Evolutionary conservation across 106 monocot genomes (phyloP).

Genomic region (Platanthera zijinensis): DNA sequence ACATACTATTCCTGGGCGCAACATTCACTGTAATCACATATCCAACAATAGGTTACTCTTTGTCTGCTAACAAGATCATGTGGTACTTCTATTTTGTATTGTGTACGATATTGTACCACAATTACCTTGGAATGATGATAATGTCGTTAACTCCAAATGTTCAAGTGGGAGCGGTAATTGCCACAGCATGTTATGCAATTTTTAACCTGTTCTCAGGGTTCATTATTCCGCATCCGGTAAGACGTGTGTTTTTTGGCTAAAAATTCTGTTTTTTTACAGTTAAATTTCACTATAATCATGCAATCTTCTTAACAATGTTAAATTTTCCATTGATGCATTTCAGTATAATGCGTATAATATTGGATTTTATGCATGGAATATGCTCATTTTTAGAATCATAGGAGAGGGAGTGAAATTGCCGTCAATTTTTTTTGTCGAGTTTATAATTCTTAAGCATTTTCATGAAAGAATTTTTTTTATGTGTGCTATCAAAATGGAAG

Average conservation of each 20-base stretch:
- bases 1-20: constrained; percentile 6
- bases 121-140: constrained; percentile 24
- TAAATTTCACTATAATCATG: too few species aligned
- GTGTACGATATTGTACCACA: constrained; percentile 12
- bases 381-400: too few species aligned
- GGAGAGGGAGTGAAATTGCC: too few species aligned
- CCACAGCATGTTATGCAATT: constrained; percentile 8
- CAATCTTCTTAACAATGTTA: too few species aligned
- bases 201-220: constrained; percentile 18
- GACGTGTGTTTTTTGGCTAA: background rate
- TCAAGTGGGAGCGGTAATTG: constrained; percentile 8
- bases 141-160: constrained; percentile 15
- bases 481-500: too few species aligned
- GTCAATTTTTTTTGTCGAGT: too few species aligned
- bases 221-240: constrained; percentile 13
- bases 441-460: too few species aligned
- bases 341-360: too few species aligned
- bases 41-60: constrained; percentile 22
- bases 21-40: constrained; percentile 5
- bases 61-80: constrained; percentile 11
- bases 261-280: too few species aligned
- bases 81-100: constrained; percentile 17
- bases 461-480: too few species aligned
- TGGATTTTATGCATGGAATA: too few species aligned
- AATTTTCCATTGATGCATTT: too few species aligned